Evolutionary conservation across 148 eudicot species (phyloP).

Genomic region (Talinum fruticosum): DNA sequence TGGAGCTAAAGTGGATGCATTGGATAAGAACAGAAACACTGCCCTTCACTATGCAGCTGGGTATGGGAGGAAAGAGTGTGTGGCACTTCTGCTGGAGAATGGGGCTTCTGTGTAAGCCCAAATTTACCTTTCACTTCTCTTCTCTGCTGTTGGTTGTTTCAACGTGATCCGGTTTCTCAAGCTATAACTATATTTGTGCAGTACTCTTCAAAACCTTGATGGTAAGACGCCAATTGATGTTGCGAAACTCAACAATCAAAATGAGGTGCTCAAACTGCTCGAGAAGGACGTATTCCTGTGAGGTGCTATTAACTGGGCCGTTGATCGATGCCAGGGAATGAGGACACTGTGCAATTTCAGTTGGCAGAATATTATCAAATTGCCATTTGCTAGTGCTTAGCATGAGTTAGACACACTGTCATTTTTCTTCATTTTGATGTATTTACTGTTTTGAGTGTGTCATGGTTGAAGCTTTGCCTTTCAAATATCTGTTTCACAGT

Average conservation of each 20-base stretch:
- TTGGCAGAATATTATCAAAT: conserved; percentile 8
- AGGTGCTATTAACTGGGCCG: conserved; percentile 6
- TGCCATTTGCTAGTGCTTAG: background rate
- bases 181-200: conserved; percentile 23
- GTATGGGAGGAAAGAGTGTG: conserved; percentile 96
- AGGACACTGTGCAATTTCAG: conserved; percentile 13
- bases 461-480: conserved; percentile 4
- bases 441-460: background rate
- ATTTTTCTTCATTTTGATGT: no score
- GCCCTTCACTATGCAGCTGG: conserved; percentile 99
- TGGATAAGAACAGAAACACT: conserved; percentile 95
- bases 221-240: conserved; percentile 96
- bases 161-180: background rate
- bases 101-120: conserved; percentile 95
- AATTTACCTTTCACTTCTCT: background rate
- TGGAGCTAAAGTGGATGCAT: conserved; percentile 88
- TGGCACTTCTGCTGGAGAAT: conserved; percentile 76
- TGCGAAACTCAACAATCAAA: conserved; percentile 88
- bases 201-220: conserved; percentile 91
- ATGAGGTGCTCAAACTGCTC: conserved; percentile 74
- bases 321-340: no score
- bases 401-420: background rate
- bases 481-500: conserved; percentile 10
- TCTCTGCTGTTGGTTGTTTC: background rate
- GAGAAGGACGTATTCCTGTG: conserved; percentile 95